Conservation (phyloP, 768 basidiomycete genomes). For the Trametes elegans region DNA sequence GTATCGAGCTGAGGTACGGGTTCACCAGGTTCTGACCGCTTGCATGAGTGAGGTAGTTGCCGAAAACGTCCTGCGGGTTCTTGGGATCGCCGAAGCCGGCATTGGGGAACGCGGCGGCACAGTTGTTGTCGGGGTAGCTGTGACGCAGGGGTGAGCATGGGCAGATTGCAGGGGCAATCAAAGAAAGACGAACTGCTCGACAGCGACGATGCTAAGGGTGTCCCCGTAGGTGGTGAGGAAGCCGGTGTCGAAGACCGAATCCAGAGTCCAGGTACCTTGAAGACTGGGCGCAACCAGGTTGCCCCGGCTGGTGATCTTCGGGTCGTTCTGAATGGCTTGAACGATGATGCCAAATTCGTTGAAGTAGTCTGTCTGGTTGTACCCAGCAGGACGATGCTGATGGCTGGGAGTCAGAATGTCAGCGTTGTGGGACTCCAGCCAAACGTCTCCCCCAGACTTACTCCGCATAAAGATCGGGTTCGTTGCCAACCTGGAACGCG, state of each 20-base stretch:
- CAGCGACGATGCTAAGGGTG: constrained; percentile 38
- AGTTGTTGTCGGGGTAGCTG: constrained; percentile 40
- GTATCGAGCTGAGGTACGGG: constrained; percentile 39
- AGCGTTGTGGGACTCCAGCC: neutral
- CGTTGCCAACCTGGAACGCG: constrained; percentile 71
- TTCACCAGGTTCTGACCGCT: constrained; percentile 34
- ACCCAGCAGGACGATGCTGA: constrained; percentile 33
- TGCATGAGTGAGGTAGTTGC: constrained; percentile 44
- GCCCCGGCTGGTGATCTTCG: constrained; percentile 32
- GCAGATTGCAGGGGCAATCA: neutral
- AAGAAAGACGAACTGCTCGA: constrained; percentile 33
- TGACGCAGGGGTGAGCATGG: constrained; percentile 4
- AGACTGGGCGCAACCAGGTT: constrained; percentile 32
- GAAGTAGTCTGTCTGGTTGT: constrained; percentile 44
- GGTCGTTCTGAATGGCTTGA: constrained; percentile 37
- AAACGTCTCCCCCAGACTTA: constrained; percentile 1
- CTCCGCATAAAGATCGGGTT: constrained; percentile 69
- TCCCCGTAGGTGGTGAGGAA: constrained; percentile 27
- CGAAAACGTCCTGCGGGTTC: constrained; percentile 40
- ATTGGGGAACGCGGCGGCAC: constrained; percentile 27
- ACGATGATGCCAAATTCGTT: constrained; percentile 50
- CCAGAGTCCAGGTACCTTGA: constrained; percentile 16
- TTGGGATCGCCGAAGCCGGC: constrained; percentile 24
- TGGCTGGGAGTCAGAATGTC: constrained; percentile 24
- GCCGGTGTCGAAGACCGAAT: constrained; percentile 29